Conservation (phyloP, 805 yeast species). For the Lipomyces yamadae region DNA sequence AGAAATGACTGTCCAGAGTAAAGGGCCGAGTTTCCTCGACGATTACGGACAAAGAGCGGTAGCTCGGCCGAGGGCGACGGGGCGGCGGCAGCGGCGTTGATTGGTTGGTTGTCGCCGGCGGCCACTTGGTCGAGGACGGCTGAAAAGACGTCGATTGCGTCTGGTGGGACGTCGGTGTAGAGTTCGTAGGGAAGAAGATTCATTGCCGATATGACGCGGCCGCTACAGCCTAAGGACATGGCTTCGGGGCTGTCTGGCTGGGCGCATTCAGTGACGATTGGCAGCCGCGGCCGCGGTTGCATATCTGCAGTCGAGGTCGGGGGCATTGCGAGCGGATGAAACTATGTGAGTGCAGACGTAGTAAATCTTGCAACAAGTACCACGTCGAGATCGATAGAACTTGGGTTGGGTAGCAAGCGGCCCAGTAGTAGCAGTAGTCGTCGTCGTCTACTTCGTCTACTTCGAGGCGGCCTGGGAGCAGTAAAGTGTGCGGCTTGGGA, state of each 20-base stretch:
- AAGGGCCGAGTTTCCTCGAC: slow-evolving; percentile 83
- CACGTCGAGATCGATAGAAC: too few species aligned
- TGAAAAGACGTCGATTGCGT: slow-evolving; percentile 10
- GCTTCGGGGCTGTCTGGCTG: slow-evolving; percentile 17
- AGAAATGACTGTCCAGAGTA: slow-evolving; percentile 74
- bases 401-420: too few species aligned
- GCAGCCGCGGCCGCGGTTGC: not conserved
- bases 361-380: too few species aligned
- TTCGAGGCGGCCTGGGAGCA: too few species aligned
- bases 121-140: slow-evolving; percentile 3
- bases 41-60: slow-evolving; percentile 30
- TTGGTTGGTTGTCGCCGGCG: not conserved
- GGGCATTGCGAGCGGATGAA: not conserved
- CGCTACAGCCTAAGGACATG: slow-evolving; percentile 33
- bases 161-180: slow-evolving; percentile 24
- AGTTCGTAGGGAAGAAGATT: slow-evolving; percentile 36
- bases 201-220: slow-evolving; percentile 36
- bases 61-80: slow-evolving; percentile 3
- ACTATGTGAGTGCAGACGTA: too few species aligned
- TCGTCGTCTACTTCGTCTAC: too few species aligned
- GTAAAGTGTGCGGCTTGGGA: too few species aligned
- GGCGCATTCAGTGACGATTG: not conserved
- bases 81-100: not conserved
- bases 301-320: not conserved
- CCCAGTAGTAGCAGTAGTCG: too few species aligned